phyloP scores from a whole-genome alignment of 1,139 yeast genomes.

The Taiozyma sp. region DNA sequence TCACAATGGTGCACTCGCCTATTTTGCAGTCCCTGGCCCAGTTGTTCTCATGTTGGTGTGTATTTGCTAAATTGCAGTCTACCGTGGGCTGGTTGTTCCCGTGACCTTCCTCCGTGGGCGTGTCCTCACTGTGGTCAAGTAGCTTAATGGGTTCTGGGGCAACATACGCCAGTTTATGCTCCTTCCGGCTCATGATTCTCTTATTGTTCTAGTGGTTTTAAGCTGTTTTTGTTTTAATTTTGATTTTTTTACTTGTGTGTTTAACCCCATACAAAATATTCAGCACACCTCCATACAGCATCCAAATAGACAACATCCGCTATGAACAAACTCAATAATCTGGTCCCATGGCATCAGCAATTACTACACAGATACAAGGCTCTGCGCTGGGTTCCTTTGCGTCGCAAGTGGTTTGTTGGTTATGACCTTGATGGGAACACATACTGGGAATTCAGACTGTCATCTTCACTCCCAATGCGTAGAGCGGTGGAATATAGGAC shows the following conservation, averaged over 20 bases:
- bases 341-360: constrained; percentile 29
- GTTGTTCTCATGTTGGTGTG: background rate
- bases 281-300: too few relatives aligned
- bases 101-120: background rate
- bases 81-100: background rate
- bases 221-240: constrained; percentile 1
- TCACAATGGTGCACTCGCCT: constrained; percentile 35
- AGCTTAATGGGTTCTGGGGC: constrained; percentile 28
- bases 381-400: constrained; percentile 59
- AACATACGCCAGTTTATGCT: constrained; percentile 15
- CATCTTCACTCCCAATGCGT: constrained; percentile 25
- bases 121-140: constrained; percentile 15
- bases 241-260: background rate
- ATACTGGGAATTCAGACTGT: constrained; percentile 68
- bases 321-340: constrained; percentile 37
- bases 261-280: background rate
- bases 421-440: constrained; percentile 80
- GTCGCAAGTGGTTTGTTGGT: constrained; percentile 40
- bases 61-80: background rate
- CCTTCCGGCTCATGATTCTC: background rate
- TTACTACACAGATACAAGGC: constrained; percentile 57
- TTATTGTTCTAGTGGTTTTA: background rate
- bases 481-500: constrained; percentile 36
- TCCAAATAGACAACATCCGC: background rate
- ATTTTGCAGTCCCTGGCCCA: constrained; percentile 38